These are phyloP conservation scores for Hanseniaspora singularis DNA, from an alignment of 805 yeast genomes.

Conservation along the genomic window DNA sequence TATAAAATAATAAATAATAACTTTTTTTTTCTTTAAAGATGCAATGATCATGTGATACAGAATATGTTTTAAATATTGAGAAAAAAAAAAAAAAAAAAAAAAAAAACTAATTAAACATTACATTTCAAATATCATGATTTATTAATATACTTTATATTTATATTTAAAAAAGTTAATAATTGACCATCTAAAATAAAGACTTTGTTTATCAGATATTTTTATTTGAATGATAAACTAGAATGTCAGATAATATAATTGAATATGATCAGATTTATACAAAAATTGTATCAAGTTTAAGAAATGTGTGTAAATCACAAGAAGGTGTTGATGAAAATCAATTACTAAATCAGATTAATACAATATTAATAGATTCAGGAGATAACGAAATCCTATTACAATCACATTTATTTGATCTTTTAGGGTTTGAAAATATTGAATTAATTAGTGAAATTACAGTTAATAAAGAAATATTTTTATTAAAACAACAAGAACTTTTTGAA, in stretches of 20 bases:
- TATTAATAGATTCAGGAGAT: conserved; percentile 26
- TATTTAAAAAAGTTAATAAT: no score
- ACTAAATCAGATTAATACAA: neutral
- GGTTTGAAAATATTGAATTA: conserved; percentile 74
- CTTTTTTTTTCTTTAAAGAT: no score
- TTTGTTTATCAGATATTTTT: no score
- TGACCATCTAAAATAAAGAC: no score
- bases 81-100: no score
- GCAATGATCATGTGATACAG: no score
- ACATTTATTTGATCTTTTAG: conserved; percentile 63
- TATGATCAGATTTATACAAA: neutral
- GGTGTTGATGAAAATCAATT: conserved; percentile 1
- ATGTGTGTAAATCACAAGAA: conserved; percentile 23
- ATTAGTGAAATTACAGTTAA: conserved; percentile 50
- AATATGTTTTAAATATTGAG: no score
- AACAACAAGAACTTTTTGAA: conserved; percentile 19
- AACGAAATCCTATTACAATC: conserved; percentile 57
- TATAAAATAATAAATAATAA: no score
- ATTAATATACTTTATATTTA: no score
- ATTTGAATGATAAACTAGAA: no score
- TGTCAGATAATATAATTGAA: neutral
- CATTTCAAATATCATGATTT: no score
- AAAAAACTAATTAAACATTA: no score
- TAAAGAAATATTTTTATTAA: conserved; percentile 27
- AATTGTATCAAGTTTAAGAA: neutral